Base-by-base conservation (phyloP, 768 basidiomycete species). In the Leccinum obscurum region DNA sequence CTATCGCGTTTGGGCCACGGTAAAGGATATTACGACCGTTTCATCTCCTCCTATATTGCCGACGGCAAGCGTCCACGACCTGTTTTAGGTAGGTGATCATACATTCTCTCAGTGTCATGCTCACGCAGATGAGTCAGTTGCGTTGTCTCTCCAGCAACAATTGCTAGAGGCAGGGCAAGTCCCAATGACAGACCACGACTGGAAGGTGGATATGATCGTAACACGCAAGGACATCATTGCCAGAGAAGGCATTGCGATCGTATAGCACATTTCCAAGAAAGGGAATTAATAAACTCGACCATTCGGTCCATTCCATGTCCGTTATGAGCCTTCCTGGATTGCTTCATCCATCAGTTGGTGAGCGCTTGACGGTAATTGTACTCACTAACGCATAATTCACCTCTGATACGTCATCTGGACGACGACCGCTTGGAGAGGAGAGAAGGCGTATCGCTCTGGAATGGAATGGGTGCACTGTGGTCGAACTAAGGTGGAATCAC, bases 1-100 rank as follows among this genome's bases (percentile, higher is more conserved):
- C 70, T 87, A 56, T 85, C 85, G 52, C 85, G 91, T 32, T 80
- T 93, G 30, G 91, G 91, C 10, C 89, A 92, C 64, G 90, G 91
- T 24, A 93, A 89, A 71, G 91, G 91, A 6, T 92, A 89, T 74
- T 93, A 93, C 65, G 91, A 93, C 74, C 78, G 81, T 14, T 93
- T 90, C 73, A 77, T 93, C 37, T 73, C 84, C 3, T 71, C 78
- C 1, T 91, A 90, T 60, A 70, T 77, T 32, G 60, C 49, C 44
- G 67, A 75, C 14, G 75, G 74, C 56, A 76, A 77, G 26, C 75
- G 76, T 60, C 74, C 75, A 24, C 78, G 75, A 57, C 87, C 90
- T 1, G 64, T 86, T 32, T 78, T 92, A 56, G 84, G 91, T 90
- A 63, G 60, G 77, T 65, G 60, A 55, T 62, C 44, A 56, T 55